phyloP scores from a whole-genome alignment of 345 rosid genomes.

The Corchorus capsularis region DNA sequence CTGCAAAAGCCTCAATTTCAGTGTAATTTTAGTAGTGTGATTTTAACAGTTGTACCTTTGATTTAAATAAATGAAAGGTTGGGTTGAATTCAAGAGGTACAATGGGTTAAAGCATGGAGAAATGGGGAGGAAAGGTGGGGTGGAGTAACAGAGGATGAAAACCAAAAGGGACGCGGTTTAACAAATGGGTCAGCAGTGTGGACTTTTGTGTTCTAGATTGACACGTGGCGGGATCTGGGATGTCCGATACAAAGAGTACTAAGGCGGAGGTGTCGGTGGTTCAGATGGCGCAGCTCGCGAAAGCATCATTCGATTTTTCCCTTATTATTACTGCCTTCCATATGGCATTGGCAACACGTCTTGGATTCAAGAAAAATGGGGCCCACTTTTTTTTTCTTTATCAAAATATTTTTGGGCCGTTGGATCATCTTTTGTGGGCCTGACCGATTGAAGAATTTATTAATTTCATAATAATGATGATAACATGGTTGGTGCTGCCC shows the following conservation, averaged over 20 bases:
- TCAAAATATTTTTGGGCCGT: conserved; percentile 8
- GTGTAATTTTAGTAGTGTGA: neutral
- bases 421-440: neutral
- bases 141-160: neutral
- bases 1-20: neutral
- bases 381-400: neutral
- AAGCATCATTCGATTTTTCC: neutral
- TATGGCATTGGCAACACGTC: neutral
- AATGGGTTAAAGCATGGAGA: neutral
- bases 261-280: conserved; percentile 31
- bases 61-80: neutral
- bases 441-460: neutral
- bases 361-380: conserved; percentile 1
- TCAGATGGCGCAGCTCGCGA: neutral
- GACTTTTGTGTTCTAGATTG: neutral
- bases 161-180: neutral
- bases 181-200: neutral
- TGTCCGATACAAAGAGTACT: neutral
- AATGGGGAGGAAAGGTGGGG: neutral
- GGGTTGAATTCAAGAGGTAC: conserved; percentile 9
- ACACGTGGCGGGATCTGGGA: conserved; percentile 31
- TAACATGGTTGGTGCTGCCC: conserved; percentile 2
- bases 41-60: neutral
- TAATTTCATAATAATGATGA: neutral
- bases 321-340: neutral